Evolutionary conservation across 2,329 filamentous ascomycete genomes (phyloP).

Genomic region (Verticillium klebahnii): DNA sequence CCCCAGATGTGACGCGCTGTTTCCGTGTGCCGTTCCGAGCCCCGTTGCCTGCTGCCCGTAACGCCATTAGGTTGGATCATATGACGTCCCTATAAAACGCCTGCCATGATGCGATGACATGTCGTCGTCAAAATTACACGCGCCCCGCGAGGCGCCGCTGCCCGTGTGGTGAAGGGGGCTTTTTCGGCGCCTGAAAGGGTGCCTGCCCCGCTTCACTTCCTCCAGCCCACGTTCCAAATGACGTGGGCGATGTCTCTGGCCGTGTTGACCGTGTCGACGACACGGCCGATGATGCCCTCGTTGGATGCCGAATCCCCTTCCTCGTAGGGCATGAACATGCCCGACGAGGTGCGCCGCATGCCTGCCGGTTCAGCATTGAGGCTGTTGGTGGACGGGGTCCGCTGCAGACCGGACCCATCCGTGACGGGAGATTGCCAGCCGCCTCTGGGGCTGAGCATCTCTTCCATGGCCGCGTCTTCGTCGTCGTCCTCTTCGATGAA

Average conservation of each 20-base stretch:
- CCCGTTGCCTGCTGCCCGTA: background rate
- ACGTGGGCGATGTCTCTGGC: slow-evolving; percentile 67
- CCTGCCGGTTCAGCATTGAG: slow-evolving; percentile 50
- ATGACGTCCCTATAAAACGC: too few relatives aligned
- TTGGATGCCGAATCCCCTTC: slow-evolving; percentile 60
- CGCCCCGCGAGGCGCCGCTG: background rate
- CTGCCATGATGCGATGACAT: background rate
- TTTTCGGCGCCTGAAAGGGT: background rate
- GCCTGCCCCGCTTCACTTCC: slow-evolving; percentile 34
- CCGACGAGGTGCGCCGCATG: slow-evolving; percentile 75
- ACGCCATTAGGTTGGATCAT: background rate
- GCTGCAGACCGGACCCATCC: slow-evolving; percentile 30
- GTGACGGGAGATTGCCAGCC: slow-evolving; percentile 15
- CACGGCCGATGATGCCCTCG: slow-evolving; percentile 67
- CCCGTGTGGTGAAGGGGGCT: background rate
- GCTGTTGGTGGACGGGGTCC: slow-evolving; percentile 43
- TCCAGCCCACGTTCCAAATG: slow-evolving; percentile 68
- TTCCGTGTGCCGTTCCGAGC: background rate
- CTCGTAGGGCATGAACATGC: slow-evolving; percentile 88
- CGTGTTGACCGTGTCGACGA: slow-evolving; percentile 76
- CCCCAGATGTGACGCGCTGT: background rate
- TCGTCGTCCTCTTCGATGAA: slow-evolving; percentile 57
- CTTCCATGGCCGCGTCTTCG: slow-evolving; percentile 53
- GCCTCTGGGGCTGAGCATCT: slow-evolving; percentile 18
- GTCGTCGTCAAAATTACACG: background rate